phyloP scores from a whole-genome alignment of 805 yeast species.

The Zygosaccharomyces gambellarensis region DNA sequence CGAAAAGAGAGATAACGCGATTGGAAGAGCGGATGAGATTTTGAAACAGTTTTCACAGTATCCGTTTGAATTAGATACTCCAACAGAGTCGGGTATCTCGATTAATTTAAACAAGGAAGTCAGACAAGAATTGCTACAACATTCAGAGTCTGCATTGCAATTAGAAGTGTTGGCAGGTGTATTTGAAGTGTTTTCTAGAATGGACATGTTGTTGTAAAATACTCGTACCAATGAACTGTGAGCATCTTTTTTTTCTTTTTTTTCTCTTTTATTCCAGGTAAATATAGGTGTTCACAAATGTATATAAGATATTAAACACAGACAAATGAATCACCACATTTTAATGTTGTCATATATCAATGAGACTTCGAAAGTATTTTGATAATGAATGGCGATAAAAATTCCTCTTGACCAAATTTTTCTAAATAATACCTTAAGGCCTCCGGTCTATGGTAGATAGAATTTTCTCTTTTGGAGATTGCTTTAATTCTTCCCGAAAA shows the following conservation, averaged over 20 bases:
- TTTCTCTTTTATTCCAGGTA: not conserved
- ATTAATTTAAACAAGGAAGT: conserved; percentile 52
- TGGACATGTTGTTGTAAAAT: conserved; percentile 75
- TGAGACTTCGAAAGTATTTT: conserved; percentile 1
- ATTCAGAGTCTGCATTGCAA: conserved; percentile 50
- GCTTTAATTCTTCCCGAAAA: conserved; percentile 38
- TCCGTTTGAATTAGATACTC: conserved; percentile 62
- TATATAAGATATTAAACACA: conserved; percentile 6
- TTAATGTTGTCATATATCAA: not conserved
- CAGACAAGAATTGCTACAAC: conserved; percentile 41
- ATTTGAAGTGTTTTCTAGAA: conserved; percentile 78
- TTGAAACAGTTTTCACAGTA: conserved; percentile 74
- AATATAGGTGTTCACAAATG: conserved; percentile 1
- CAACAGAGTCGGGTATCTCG: conserved; percentile 64
- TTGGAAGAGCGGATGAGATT: conserved; percentile 90
- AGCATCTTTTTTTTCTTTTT: not conserved
- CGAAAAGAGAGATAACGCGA: conserved; percentile 88
- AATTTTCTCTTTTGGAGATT: conserved; percentile 8
- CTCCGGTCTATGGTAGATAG: conserved; percentile 16
- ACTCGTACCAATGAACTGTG: not conserved
- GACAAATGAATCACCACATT: not conserved
- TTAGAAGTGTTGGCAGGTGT: conserved; percentile 93
- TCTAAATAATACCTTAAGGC: conserved; percentile 18
- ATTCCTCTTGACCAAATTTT: conserved; percentile 18
- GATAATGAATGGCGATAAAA: conserved; percentile 13